A percentile compares a stretch with the other conserved stretches of the same genome.
Conservation (phyloP, 805 yeast genomes). For the Hanseniaspora nectarophila region DNA sequence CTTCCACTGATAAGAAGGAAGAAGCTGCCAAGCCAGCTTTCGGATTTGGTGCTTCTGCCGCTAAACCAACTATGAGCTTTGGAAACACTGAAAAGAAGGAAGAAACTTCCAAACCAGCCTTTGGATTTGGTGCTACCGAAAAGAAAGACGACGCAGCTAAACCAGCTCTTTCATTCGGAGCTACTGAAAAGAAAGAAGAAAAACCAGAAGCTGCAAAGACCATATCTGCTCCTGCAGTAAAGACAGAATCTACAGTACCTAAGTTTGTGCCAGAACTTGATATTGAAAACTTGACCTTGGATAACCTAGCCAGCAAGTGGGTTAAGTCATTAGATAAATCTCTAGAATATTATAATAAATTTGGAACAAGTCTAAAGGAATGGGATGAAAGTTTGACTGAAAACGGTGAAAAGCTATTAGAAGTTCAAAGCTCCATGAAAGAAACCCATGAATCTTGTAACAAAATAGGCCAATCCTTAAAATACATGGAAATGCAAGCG, state of each 20-base stretch:
- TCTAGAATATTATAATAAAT: slow-evolving; percentile 59
- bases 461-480: slow-evolving; percentile 74
- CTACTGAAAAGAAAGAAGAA: slow-evolving; percentile 13
- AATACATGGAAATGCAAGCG: slow-evolving; percentile 83
- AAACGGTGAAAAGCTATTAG: slow-evolving; percentile 81
- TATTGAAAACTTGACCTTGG: slow-evolving; percentile 80
- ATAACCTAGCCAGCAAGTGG: slow-evolving; percentile 89
- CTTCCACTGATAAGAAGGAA: too few relatives aligned
- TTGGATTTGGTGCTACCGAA: slow-evolving; percentile 4
- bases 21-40: slow-evolving; percentile 19
- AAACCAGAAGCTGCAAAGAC: slow-evolving; percentile 16
- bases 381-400: slow-evolving; percentile 76
- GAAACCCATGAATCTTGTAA: slow-evolving; percentile 46
- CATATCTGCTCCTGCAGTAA: slow-evolving; percentile 19
- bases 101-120: slow-evolving; percentile 7
- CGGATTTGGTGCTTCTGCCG: slow-evolving; percentile 16
- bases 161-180: slow-evolving; percentile 14
- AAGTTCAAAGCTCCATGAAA: slow-evolving; percentile 24
- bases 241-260: slow-evolving; percentile 39
- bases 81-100: background rate
- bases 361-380: slow-evolving; percentile 58
- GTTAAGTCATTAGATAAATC: slow-evolving; percentile 69
- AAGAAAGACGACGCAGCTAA: slow-evolving; percentile 7
- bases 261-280: slow-evolving; percentile 51
- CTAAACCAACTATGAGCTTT: background rate